Base-by-base conservation (phyloP, 2,329 filamentous ascomycete genomes). In the Cephalotrichum gorgonifer region DNA sequence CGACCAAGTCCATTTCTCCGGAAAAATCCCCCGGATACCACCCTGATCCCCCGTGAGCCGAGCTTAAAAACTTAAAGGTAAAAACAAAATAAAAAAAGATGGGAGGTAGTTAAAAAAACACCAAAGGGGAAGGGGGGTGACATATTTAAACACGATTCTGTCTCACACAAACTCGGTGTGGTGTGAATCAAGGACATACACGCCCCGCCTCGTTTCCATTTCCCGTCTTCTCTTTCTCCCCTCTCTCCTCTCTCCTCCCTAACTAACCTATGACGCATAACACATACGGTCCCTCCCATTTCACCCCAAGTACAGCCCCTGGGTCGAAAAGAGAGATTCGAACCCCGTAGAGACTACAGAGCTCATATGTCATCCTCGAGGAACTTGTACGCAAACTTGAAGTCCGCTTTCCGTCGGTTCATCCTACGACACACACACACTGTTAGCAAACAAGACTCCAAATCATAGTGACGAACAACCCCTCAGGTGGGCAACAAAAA, bases 301-400 rank as follows among this genome's bases (percentile, higher is more conserved):
- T 15, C 30, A 3, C 8, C 30, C 11, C 11, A 4, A 4, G 11
- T 9, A 3, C 12, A 12, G 30, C 30, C 30, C 11, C 5, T 31
- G 30, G 30, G 30, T 11, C 15, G 30, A 31, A 15, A 9, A 15
- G 30, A n/a, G 17, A 9, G n/a, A 20, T 8, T n/a, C n/a, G n/a
- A n/a, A n/a, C n/a, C n/a, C n/a, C n/a, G n/a, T n/a, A n/a, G n/a
- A n/a, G n/a, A n/a, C 42, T 43, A 50, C 50, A 44, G n/a, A n/a
- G n/a, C n/a, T 59, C 60, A 84, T 60, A 95, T 78, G 67, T 96
- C 91, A 63, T 97, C 91, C 68, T 97, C 91, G 57, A 97, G 78
- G 70, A 93, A 97, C 69, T 95, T 95, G 75, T 97, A 97, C 52
- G 88, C 86, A 69, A 97, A 97, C 70, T 95, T 94, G 75, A 97